Base-by-base conservation (phyloP, 192 early-diverging fungal genomes). In the Linderina pennispora region DNA sequence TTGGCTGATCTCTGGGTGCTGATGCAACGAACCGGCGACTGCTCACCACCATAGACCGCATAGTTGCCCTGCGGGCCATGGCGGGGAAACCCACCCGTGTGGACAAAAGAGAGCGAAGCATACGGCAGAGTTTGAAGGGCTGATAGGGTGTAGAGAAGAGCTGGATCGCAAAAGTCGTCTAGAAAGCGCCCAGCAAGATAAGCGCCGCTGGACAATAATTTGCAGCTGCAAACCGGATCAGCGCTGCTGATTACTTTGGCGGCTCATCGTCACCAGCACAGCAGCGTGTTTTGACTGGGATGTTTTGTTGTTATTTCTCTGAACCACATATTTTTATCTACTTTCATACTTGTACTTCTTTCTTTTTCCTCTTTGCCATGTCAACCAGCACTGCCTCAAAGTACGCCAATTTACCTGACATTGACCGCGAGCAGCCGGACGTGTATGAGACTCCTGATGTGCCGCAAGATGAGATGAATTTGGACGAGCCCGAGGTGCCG, bases 381-480 rank as follows among this genome's bases (percentile, higher is more conserved):
- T 54, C 55, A 13, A 44, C 55, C 22, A 37, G 48, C 36, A 49
- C 59, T 17, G 43, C 50, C 17, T 79, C 74, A 55, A 91, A 91
- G 57, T 89, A 89, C 75, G 65, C 80, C 36, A 75, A 78, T 32
- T 75, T 91, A 20, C 86, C 86, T 15, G 87, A 90, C 63, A 85
- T 92, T 67, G 89, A 65, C 53, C 43, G 51, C 13, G 56, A 50
- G 35, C 67, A 71, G 38, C 87, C 84, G 36, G 91, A 91, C 78
- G 85, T 94, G 40, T 91, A 85, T 58, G 89, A 94, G 48, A 91
- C 91, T 8, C 70, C 83, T 4, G 88, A 90, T 51, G 50, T 43
- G 21, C 24, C 44, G n/a, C 31, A 43, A 1, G 50, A 37, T 1
- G 43, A 62, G 25, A 42, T 45, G 4, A n/a, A 22, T 22, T 41